phyloP scores from a whole-genome alignment of 176 grass and related monocot species.

The Neostapfia colusana region DNA sequence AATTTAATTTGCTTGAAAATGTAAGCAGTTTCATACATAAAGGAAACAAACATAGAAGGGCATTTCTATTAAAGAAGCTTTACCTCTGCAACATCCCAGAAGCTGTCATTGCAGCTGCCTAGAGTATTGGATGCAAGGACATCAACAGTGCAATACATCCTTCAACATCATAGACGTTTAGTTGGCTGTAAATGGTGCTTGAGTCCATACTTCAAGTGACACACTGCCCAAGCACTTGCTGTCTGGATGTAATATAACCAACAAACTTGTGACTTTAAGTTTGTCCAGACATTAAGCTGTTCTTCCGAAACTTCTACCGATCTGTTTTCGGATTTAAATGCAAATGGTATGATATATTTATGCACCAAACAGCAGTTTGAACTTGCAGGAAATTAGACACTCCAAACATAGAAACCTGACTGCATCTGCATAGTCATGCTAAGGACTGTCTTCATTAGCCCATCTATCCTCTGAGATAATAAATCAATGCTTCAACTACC shows the following conservation, averaged over 20 bases:
- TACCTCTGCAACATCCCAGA: neutral
- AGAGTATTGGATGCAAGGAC: neutral
- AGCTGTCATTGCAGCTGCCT: neutral
- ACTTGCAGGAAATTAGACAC: neutral
- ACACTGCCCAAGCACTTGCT: neutral
- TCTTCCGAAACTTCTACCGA: neutral
- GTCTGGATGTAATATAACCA: neutral
- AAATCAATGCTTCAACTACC: conserved; percentile 30
- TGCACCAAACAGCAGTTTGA: neutral
- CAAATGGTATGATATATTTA: neutral
- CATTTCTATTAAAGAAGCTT: conserved; percentile 1
- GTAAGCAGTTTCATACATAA: neutral
- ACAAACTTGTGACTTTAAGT: neutral
- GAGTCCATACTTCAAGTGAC: neutral
- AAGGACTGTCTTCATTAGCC: conserved; percentile 20
- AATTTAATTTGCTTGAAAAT: conserved; percentile 10
- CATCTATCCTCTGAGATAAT: conserved; percentile 14
- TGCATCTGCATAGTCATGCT: neutral
- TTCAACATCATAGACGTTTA: neutral
- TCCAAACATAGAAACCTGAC: conserved; percentile 3
- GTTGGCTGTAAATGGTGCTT: conserved; percentile 1
- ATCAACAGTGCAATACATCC: neutral
- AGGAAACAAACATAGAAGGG: neutral
- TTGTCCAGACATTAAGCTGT: neutral
- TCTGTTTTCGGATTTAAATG: neutral